These are phyloP conservation scores for Boletus huronensis DNA, from an alignment of 768 basidiomycete genomes.

Conservation along the genomic window DNA sequence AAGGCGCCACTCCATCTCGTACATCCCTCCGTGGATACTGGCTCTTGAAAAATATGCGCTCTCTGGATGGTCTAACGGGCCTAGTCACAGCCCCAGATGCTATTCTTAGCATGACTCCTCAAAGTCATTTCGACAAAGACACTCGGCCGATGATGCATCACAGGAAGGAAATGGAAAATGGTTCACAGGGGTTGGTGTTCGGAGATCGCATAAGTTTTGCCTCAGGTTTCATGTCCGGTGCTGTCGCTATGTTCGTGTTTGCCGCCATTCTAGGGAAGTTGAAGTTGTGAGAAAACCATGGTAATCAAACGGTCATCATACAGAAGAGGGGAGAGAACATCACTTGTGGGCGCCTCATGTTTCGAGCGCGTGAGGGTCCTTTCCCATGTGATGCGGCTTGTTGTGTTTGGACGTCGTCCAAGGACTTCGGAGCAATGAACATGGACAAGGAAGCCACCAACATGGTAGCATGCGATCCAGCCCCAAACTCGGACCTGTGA, in stretches of 20 bases:
- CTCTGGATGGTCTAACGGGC: conserved; percentile 57
- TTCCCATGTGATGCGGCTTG: background rate
- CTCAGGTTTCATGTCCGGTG: conserved; percentile 19
- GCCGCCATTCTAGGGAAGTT: conserved; percentile 6
- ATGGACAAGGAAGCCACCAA: background rate
- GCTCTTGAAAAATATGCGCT: conserved; percentile 43
- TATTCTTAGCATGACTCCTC: conserved; percentile 5
- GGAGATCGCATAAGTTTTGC: conserved; percentile 9
- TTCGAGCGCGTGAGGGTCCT: background rate
- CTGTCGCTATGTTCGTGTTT: conserved; percentile 6
- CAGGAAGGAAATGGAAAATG: background rate
- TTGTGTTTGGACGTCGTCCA: background rate
- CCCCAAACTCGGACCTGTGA: background rate
- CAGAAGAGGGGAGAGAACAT: no score
- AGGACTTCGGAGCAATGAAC: background rate
- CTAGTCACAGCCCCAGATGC: conserved; percentile 31
- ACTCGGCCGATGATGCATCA: conserved; percentile 9
- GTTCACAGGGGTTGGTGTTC: background rate
- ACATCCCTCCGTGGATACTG: conserved; percentile 54
- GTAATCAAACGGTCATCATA: background rate
- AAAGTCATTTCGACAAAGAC: conserved; percentile 20
- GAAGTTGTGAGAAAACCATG: background rate
- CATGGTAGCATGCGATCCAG: background rate
- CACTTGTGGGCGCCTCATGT: background rate
- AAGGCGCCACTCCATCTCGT: conserved; percentile 2